Percentiles rank a stretch among this genome's conserved stretches.
These are phyloP conservation scores for Capillidium rhysosporum DNA, from an alignment of 371 early-diverging fungal species.

Conservation along the genomic window DNA sequence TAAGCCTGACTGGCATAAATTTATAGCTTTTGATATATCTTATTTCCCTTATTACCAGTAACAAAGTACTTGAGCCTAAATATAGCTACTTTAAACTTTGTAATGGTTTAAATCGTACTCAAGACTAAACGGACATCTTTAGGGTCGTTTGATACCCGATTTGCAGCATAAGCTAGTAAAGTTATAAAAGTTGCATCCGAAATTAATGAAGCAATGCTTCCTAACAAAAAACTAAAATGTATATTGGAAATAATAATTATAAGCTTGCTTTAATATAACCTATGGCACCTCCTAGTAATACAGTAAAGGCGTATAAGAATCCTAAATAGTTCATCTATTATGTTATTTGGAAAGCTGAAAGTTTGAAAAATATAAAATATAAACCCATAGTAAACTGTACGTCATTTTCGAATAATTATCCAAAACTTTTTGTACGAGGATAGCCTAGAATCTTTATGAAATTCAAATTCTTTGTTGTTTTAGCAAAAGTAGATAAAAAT, in stretches of 20 bases:
- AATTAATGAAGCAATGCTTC: conserved; percentile 20
- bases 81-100: not conserved
- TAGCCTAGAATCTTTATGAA: too few relatives aligned
- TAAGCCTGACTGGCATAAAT: conserved; percentile 40
- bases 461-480: too few relatives aligned
- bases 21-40: conserved; percentile 28
- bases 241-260: not conserved
- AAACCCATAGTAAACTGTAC: too few relatives aligned
- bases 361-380: too few relatives aligned
- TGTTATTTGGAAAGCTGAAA: not conserved
- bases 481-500: too few relatives aligned
- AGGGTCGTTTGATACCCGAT: conserved; percentile 20
- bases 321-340: conserved; percentile 2
- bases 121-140: conserved; percentile 19
- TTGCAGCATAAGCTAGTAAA: conserved; percentile 18
- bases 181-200: conserved; percentile 21
- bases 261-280: conserved; percentile 6
- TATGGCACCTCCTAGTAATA: not conserved
- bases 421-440: too few relatives aligned
- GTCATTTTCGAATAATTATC: too few relatives aligned
- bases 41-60: conserved; percentile 30
- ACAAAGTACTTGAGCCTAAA: conserved; percentile 17
- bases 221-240: conserved; percentile 6
- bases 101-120: conserved; percentile 11
- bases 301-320: not conserved